phyloP scores from a whole-genome alignment of 768 basidiomycete genomes.

The Lactarius hengduanensis region DNA sequence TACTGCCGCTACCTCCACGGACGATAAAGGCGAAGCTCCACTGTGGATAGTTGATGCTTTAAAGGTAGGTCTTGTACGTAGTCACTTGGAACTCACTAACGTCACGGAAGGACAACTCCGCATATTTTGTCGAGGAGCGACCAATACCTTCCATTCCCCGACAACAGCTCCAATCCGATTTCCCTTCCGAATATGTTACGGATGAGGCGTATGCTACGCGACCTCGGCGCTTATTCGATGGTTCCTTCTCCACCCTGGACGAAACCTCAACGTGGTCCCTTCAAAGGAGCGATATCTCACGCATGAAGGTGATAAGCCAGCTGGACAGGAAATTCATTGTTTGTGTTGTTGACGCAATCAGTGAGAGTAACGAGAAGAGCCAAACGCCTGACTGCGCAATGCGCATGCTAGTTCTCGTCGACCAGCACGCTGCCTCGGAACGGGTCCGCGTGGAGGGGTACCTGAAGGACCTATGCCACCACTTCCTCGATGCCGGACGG shows the following conservation, averaged over 20 bases:
- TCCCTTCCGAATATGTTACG: slow-evolving; percentile 5
- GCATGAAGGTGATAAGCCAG: slow-evolving; percentile 70
- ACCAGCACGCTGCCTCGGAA: slow-evolving; percentile 99
- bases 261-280: slow-evolving; percentile 35
- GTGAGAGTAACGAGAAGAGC: slow-evolving; percentile 26
- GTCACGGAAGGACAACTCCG: slow-evolving; percentile 48
- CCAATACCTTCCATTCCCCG: slow-evolving; percentile 45
- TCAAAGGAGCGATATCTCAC: slow-evolving; percentile 51
- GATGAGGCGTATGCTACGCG: neutral
- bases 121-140: slow-evolving; percentile 49
- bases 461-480: slow-evolving; percentile 69
- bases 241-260: slow-evolving; percentile 4
- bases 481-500: slow-evolving; percentile 47
- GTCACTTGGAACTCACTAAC: neutral
- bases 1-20: neutral
- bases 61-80: slow-evolving; percentile 40
- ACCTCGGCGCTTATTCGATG: neutral
- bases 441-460: slow-evolving; percentile 87
- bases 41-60: slow-evolving; percentile 65
- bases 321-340: slow-evolving; percentile 91
- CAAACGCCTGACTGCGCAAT: slow-evolving; percentile 25
- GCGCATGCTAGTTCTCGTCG: slow-evolving; percentile 67
- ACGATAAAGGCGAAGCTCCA: slow-evolving; percentile 41
- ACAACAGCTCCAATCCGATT: slow-evolving; percentile 25
- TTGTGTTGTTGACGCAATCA: slow-evolving; percentile 50